Base-by-base conservation (phyloP, 2,329 filamentous ascomycete genomes). In the Ceratocystiopsis minuta region DNA sequence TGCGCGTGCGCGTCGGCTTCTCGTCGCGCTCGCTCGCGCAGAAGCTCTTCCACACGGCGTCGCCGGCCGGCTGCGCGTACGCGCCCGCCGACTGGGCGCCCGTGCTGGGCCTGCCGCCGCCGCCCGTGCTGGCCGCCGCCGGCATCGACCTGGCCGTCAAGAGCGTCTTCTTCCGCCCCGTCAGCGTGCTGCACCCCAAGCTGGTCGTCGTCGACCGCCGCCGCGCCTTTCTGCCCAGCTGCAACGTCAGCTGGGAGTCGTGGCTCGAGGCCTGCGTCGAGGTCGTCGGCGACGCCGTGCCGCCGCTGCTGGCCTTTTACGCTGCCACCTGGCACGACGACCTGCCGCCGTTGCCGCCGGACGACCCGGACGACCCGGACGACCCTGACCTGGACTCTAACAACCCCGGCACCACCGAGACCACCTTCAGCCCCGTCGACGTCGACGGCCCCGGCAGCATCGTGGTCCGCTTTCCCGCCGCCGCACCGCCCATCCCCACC, bases 131-230 rank as follows among this genome's bases (percentile, higher is more conserved):
- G 3, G 62, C 68, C 32, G 62, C 73, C 4, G 65, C 60, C 0
- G 73, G 73, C 3, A 67, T 92, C 16, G 70, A 86, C 41, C 53
- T 92, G 32, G 63, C 67, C 0, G 72, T 86, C 43, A 87, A 85
- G 61, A 84, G 76, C 47, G 64, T 88, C 9, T 92, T 92, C 57
- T 75, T 88, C 47, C 63, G 77, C 3, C 84, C 84, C 0, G 76
- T 90, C 45, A 84, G 81, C 52, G 78, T 92, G n/a, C 81, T 90
- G 75, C 84, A 92, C 54, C 79, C 83, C 0, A 92, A 92, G 52
- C 88, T 83, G 50, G 66, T 88, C 34, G 66, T 90, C 14, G 57
- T 88, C 1, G 84, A 92, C 54, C 68, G 78, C 1, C 56, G 63
- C 31, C 65, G 60, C 3, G 79, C 79, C 0, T 78, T 79, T 51